Conservation (phyloP, 306 rosid genomes). For the Malus sieversii region DNA sequence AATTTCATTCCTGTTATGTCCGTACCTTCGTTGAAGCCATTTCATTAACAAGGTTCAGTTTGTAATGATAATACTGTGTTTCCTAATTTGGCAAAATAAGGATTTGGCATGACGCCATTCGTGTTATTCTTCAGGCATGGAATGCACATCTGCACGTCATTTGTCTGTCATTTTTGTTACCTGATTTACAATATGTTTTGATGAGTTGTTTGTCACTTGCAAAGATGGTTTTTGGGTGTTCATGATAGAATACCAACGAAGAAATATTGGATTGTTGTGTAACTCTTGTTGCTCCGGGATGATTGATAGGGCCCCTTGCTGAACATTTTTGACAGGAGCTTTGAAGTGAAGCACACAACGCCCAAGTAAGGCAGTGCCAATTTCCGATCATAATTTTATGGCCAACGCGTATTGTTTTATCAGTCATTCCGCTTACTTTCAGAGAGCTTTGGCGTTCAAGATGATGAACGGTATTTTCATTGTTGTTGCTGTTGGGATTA, state of each 20-base stretch:
- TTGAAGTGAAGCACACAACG: too few relatives aligned
- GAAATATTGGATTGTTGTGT: neutral
- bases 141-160: neutral
- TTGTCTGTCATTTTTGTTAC: neutral
- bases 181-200: neutral
- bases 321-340: neutral
- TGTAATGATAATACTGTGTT: slow-evolving; percentile 18
- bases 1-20: slow-evolving; percentile 4
- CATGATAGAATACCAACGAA: neutral
- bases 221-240: neutral
- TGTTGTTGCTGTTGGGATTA: too few relatives aligned
- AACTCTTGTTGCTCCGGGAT: neutral
- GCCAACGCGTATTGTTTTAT: too few relatives aligned
- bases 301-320: neutral
- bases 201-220: neutral
- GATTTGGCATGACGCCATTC: slow-evolving; percentile 14
- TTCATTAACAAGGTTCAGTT: slow-evolving; percentile 17
- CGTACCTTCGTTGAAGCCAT: slow-evolving; percentile 9
- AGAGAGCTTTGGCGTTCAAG: too few relatives aligned
- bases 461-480: too few relatives aligned
- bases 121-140: slow-evolving; percentile 6
- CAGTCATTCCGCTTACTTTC: too few relatives aligned
- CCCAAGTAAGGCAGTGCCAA: too few relatives aligned
- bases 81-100: slow-evolving; percentile 37
- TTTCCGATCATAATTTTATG: too few relatives aligned